Conservation (phyloP, 331 rosid species). For the Malus hybrid region DNA sequence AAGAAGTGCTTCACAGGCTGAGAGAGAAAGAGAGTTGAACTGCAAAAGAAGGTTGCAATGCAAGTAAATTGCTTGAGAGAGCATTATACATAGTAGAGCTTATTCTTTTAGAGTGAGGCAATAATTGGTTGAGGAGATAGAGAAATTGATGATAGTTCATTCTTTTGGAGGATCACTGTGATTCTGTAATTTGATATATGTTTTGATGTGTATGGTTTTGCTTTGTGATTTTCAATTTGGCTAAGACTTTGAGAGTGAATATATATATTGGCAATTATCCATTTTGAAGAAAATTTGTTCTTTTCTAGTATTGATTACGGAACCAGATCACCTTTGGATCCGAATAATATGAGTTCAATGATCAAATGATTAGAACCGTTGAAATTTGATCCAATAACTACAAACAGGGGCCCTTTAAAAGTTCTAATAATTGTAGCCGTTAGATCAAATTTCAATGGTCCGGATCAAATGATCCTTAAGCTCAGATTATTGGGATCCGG, state of each 20-base stretch:
- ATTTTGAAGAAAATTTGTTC: not conserved
- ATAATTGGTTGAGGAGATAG: not conserved
- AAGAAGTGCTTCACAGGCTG: constrained; percentile 30
- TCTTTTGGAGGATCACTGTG: constrained; percentile 11
- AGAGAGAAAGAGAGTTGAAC: not conserved
- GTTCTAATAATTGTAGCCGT: too few species aligned
- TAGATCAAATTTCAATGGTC: too few species aligned
- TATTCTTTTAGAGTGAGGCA: constrained; percentile 13
- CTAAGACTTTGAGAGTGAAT: not conserved
- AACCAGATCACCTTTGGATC: too few species aligned
- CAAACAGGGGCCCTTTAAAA: too few species aligned
- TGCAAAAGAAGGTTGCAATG: not conserved
- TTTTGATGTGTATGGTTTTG: constrained; percentile 3
- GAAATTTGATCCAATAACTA: too few species aligned
- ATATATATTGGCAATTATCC: not conserved
- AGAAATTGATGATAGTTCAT: not conserved
- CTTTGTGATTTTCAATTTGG: not conserved
- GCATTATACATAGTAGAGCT: not conserved
- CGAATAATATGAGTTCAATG: too few species aligned
- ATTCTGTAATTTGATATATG: constrained; percentile 1
- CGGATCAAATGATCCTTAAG: too few species aligned
- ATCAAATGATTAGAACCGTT: too few species aligned
- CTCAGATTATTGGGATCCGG: too few species aligned
- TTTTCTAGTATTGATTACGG: not conserved
- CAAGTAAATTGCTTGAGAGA: not conserved